Evolutionary conservation across 2,329 filamentous ascomycete genomes (phyloP), one percentile per base, ranked within the genome.

Genomic region (Apiospora phragmitis): DNA sequence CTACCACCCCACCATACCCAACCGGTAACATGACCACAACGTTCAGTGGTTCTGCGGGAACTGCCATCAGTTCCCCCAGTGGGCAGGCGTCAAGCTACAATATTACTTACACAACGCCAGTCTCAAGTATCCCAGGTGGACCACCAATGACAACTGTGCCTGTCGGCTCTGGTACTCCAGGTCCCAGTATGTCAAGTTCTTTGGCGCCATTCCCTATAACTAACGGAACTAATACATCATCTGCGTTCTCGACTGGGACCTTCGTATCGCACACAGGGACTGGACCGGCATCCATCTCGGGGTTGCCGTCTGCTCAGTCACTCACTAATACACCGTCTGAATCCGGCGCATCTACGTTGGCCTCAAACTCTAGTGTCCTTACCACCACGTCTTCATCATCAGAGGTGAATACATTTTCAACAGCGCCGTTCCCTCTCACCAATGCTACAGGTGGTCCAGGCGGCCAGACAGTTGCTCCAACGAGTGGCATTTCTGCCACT

Each of bases 361-460:
- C 24, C 47, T 51, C 47, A 29, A 51, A 51, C n/a, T 51, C 47
- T 11, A 51, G 9, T 26, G 24, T 26, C 3, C 24, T 51, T 51
- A 4, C 24, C 47, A 26, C 24, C 47, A 26, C 24, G 14, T 7
- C 49, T 32, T 32, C 24, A 26, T 24, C 21, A 12, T 42, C 68
- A 43, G 49, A 42, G 18, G 41, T 41, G 18, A 71, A 55, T 14
- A 43, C 47, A 14, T 26, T 71, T 9, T 71, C 72, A 7, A 49
- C 41, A 1, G 71, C 73, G 18, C 74, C 74, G 4, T 75, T 68
- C 59, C 73, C 73, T 18, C 62, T 69, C 16, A 70, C 72, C 2
- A 76, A 75, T 47, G 68, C 70, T 49, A 74, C 74, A n/a, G 35
- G 59, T 16, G 35, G 47, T 9, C 51, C 71, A 38, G 71, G 29